Percentiles rank a stretch among this genome's conserved stretches.
These are phyloP conservation scores for Rhizopogon sp. DNA, from an alignment of 768 basidiomycete species.

Conservation along the genomic window DNA sequence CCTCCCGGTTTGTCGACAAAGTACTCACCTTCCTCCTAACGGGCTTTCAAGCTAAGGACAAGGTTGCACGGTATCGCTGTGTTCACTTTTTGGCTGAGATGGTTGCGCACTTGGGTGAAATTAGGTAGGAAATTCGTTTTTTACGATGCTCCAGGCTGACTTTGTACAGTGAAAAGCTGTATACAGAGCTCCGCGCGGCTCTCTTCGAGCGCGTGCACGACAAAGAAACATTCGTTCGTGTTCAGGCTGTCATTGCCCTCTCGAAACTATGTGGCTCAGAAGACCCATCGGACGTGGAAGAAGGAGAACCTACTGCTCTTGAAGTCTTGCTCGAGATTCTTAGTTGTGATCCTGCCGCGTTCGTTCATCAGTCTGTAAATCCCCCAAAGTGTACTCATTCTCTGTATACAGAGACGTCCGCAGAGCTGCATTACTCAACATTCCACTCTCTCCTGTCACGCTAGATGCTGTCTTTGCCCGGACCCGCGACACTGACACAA, in stretches of 20 bases:
- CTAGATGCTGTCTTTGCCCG: constrained; percentile 68
- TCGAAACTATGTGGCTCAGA: constrained; percentile 74
- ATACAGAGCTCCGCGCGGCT: constrained; percentile 49
- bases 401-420: constrained; percentile 71
- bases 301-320: constrained; percentile 38
- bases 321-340: constrained; percentile 67
- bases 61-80: constrained; percentile 76
- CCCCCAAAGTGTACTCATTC: not conserved
- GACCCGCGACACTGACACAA: constrained; percentile 73
- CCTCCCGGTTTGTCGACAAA: constrained; percentile 62
- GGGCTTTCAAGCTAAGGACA: constrained; percentile 85
- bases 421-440: constrained; percentile 66
- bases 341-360: constrained; percentile 73
- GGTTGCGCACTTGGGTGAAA: constrained; percentile 73
- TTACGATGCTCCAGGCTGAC: not conserved
- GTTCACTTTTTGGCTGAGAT: constrained; percentile 75
- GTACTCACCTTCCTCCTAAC: constrained; percentile 68
- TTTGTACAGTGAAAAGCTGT: constrained; percentile 67
- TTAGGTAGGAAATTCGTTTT: constrained; percentile 59
- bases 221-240: constrained; percentile 72
- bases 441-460: constrained; percentile 51
- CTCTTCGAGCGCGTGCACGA: constrained; percentile 74
- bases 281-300: constrained; percentile 50
- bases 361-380: not conserved
- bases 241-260: constrained; percentile 77